phyloP scores from a whole-genome alignment of 352 stramenopile species.

The Phytophthora constricta region DNA sequence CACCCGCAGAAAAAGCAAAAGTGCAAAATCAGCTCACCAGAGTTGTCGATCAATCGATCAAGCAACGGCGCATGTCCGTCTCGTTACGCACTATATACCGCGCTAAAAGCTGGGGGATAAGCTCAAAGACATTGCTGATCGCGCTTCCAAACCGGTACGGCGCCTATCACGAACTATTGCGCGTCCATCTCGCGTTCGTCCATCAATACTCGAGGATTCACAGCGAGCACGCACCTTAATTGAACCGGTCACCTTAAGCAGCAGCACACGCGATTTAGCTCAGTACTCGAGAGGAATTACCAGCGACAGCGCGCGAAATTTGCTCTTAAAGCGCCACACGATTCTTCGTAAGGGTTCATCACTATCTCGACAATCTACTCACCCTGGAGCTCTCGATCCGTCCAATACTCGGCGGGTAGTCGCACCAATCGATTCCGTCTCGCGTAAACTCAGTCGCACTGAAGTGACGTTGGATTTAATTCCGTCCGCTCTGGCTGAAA shows the following conservation, averaged over 20 bases:
- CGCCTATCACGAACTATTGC: constrained; percentile 28
- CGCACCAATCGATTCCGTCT: constrained; percentile 54
- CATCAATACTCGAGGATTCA: constrained; percentile 30
- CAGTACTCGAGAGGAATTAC: constrained; percentile 24
- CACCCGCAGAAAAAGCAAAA: constrained; percentile 72
- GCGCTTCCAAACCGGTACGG: constrained; percentile 43
- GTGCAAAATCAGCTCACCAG: constrained; percentile 80
- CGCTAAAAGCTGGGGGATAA: constrained; percentile 84
- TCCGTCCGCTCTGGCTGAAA: constrained; percentile 63
- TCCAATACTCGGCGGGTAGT: constrained; percentile 20
- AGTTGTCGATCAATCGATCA: constrained; percentile 83
- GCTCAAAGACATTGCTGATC: constrained; percentile 84
- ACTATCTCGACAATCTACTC: constrained; percentile 11
- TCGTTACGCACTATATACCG: constrained; percentile 80
- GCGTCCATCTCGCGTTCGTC: constrained; percentile 25
- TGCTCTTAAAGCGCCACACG: constrained; percentile 19
- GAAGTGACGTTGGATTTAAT: constrained; percentile 64
- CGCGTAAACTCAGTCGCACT: constrained; percentile 57
- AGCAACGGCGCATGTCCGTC: constrained; percentile 72
- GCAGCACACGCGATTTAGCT: constrained; percentile 37
- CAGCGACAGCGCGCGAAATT: constrained; percentile 16
- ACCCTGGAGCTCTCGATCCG: constrained; percentile 3
- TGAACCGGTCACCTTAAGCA: constrained; percentile 5
- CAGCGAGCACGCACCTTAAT: constrained; percentile 8
- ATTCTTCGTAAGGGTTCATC: constrained; percentile 8